Evolutionary conservation across 192 early-diverging fungal genomes (phyloP), one percentile per base, ranked within the genome.

Genomic region (Podila epicladia): DNA sequence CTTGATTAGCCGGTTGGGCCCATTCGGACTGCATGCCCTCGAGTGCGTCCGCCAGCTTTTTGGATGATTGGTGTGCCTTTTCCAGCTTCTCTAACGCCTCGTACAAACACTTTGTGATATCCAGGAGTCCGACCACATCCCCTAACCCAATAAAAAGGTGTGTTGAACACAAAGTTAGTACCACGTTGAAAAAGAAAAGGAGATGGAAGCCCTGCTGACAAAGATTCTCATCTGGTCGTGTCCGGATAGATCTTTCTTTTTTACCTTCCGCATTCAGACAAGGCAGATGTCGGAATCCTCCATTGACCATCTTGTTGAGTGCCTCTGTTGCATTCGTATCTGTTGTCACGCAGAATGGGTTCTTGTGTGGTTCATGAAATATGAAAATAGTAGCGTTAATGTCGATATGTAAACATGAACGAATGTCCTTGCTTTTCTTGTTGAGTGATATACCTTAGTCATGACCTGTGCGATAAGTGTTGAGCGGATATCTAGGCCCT

Each of bases 51-150:
- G 90, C 91, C 58, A 94, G 75, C 67, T 91, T 90, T 72, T 87
- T 86, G 38, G 92, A 93, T 24, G 92, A 92, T 59, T 89, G 88
- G 86, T 91, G 90, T 9, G 92, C 92, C 32, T 92, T 89, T 68
- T 94, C 93, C 85, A 94, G 90, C 67, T 91, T 92, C 37, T 94
- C 92, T 64, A 94, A 77, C 20, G 92, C 92, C 69, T 93, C 93
- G 73, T 93, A 92, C 57, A 94, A 84, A 85, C 92, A 93, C 28
- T 93, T 92, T 79, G 92, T 94, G 28, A 94, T 91, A 79, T 94
- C 93, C 48, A 94, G 79, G 33, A 93, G 62, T 28, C 93, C 93
- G n/a, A 93, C 88, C 57, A 94, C 90, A 82, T 94, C 92, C 66
- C 92, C 92, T 75, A 55, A 24, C 8, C 0, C 35, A 37, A 5